phyloP scores from a whole-genome alignment of 768 basidiomycete species.

The Boletus vermiculosoides region DNA sequence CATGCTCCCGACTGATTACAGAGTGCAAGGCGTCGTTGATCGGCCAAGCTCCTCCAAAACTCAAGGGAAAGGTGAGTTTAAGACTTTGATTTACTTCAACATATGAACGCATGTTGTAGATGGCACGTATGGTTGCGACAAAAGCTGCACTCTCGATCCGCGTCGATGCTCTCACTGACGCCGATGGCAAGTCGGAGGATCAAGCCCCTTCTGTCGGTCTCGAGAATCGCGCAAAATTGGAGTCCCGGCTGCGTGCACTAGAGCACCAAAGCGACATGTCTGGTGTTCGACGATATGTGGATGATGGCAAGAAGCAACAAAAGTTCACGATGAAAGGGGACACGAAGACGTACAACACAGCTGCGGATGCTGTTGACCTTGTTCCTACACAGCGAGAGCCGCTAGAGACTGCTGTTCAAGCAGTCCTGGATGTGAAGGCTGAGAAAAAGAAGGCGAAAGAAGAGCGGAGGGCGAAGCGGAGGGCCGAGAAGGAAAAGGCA shows the following conservation, averaged over 20 bases:
- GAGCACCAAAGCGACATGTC: slow-evolving; percentile 79
- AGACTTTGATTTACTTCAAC: background rate
- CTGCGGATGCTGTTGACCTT: slow-evolving; percentile 79
- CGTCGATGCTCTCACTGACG: slow-evolving; percentile 93
- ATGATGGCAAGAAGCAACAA: slow-evolving; percentile 65
- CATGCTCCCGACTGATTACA: slow-evolving; percentile 4
- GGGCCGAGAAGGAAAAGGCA: slow-evolving; percentile 50
- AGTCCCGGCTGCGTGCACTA: slow-evolving; percentile 86
- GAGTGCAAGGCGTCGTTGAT: slow-evolving; percentile 79
- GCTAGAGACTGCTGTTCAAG: slow-evolving; percentile 71
- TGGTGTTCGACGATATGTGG: slow-evolving; percentile 64
- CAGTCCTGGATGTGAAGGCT: slow-evolving; percentile 78
- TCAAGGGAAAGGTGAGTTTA: slow-evolving; percentile 84
- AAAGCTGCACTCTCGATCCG: slow-evolving; percentile 97
- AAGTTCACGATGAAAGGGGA: slow-evolving; percentile 81
- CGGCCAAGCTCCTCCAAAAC: slow-evolving; percentile 94
- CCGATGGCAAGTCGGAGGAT: slow-evolving; percentile 84
- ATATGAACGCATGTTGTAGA: slow-evolving; percentile 42
- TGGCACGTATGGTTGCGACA: slow-evolving; percentile 99
- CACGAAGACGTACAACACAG: slow-evolving; percentile 80
- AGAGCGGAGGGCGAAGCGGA: slow-evolving; percentile 70
- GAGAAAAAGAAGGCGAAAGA: slow-evolving; percentile 84
- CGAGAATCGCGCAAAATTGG: slow-evolving; percentile 92
- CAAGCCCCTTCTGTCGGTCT: slow-evolving; percentile 85
- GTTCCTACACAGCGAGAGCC: slow-evolving; percentile 85